Evolutionary conservation across 192 early-diverging fungal genomes (phyloP).

Genomic region (Backusella tarrabulga): DNA sequence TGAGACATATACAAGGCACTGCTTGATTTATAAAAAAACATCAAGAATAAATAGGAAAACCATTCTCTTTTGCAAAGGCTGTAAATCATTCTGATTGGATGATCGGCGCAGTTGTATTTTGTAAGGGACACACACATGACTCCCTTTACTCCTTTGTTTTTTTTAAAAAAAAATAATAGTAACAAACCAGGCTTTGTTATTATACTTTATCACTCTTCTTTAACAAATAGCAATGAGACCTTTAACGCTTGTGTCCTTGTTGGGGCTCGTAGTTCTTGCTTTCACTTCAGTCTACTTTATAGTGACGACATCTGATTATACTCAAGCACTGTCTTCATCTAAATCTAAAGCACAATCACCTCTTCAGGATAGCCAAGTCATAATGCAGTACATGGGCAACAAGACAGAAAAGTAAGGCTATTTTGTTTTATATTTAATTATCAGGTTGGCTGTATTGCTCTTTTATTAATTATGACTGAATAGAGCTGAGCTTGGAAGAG

Average conservation of each 20-base stretch:
- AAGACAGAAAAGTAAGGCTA: slow-evolving; percentile 41
- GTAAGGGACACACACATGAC: not conserved
- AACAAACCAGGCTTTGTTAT: not conserved
- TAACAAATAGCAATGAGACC: not conserved
- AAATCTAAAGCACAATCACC: not conserved
- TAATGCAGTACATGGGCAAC: slow-evolving; percentile 48
- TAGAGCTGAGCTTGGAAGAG: slow-evolving; percentile 85
- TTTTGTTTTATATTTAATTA: not conserved
- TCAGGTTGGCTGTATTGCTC: not conserved
- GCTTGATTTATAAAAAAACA: not conserved
- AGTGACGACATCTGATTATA: not conserved
- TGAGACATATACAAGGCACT: not conserved
- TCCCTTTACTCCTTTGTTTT: not conserved
- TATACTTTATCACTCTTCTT: not conserved
- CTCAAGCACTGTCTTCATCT: not conserved
- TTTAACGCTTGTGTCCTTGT: not conserved
- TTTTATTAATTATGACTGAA: not conserved
- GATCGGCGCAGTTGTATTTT: not conserved
- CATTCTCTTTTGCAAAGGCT: not conserved
- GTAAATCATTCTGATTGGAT: not conserved
- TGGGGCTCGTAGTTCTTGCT: not conserved
- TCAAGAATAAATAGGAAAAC: not conserved
- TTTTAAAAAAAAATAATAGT: not conserved
- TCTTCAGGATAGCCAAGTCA: slow-evolving; percentile 6
- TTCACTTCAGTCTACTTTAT: not conserved